A percentile compares a stretch with the other conserved stretches of the same genome.
phyloP scores from a whole-genome alignment of 129 eudicot species.

The Calendula officinalis region DNA sequence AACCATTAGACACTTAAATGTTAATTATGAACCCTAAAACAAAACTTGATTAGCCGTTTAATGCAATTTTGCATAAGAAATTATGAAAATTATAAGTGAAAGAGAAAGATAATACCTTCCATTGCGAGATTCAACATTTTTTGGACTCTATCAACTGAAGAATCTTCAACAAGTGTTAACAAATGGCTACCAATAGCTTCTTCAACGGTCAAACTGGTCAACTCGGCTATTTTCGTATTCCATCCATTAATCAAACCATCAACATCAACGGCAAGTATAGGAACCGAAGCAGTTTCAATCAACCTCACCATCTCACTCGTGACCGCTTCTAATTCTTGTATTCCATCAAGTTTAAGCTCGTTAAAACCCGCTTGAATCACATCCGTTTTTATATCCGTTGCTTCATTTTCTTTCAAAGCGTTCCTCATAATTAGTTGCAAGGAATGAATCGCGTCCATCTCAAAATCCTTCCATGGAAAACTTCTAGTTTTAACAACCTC shows the following conservation, averaged over 20 bases:
- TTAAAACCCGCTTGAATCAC: constrained; percentile 58
- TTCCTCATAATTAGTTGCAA: constrained; percentile 87
- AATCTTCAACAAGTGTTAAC: constrained; percentile 74
- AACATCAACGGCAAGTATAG: constrained; percentile 83
- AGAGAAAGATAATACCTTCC: constrained; percentile 50
- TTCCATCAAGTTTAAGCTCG: constrained; percentile 74
- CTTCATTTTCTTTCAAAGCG: constrained; percentile 53
- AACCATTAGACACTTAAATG: too few relatives aligned
- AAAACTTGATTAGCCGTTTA: too few relatives aligned
- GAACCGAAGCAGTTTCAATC: constrained; percentile 95
- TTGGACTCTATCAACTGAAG: constrained; percentile 56
- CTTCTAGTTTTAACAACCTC: constrained; percentile 90
- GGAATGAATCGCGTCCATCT: constrained; percentile 98
- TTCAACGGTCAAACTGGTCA: constrained; percentile 80
- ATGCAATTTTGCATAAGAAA: too few relatives aligned
- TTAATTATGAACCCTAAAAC: too few relatives aligned
- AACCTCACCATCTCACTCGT: constrained; percentile 93
- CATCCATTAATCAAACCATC: constrained; percentile 85
- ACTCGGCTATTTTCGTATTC: constrained; percentile 84
- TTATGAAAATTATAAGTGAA: background rate
- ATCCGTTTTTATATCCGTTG: constrained; percentile 26
- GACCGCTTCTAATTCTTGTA: constrained; percentile 81
- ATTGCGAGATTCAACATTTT: constrained; percentile 73
- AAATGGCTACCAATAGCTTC: constrained; percentile 73
- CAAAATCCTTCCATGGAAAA: constrained; percentile 84